Evolutionary conservation across 2,329 filamentous ascomycete species (phyloP), one percentile per base, ranked within the genome.

Genomic region (Colletotrichum tabaci): DNA sequence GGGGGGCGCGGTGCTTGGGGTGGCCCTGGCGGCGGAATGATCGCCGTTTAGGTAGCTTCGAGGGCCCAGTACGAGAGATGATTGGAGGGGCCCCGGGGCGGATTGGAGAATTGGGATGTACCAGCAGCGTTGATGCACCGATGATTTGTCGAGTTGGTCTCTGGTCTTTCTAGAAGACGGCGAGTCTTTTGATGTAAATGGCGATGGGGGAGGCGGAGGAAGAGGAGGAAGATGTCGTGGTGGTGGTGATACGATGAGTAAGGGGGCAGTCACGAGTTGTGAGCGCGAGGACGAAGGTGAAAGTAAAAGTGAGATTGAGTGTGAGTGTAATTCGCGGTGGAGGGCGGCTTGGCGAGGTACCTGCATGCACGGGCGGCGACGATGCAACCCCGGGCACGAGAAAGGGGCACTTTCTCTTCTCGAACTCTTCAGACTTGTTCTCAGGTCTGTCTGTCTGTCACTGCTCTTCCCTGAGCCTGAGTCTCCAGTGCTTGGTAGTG

Each of bases 11-110:
- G 26, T 47, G 66, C n/a, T 64, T 13, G 58, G 63, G 58, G 46
- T 53, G 65, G 44, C 46, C 69, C 65, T 64, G 58, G 65, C 52
- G 42, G 44, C 46, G 58, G 67, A 72, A 69, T 64, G 69, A 72
- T 72, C 66, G 69, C 69, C 69, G 66, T 61, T 58, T 67, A 71
- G 63, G 67, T 71, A 46, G 49, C 55, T 56, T 46, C 18, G 21
- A 21, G 21, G 47, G 47, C 21, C 44, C 44, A 46, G 53, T 38
- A 40, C 15, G 56, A 38, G 66, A 61, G 40, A 61, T 66, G 63
- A 62, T 47, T 63, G 60, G 56, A 57, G 57, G 67, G 56, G 63
- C 42, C 40, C 63, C 56, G 35, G 47, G 63, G 15, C 50, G 8
- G 42, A 67, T 71, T 66, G 57, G 15, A 13, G 26, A 38, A 16